Evolutionary conservation across 2,329 filamentous ascomycete genomes (phyloP).

Genomic region (Colletotrichum echinochloae): DNA sequence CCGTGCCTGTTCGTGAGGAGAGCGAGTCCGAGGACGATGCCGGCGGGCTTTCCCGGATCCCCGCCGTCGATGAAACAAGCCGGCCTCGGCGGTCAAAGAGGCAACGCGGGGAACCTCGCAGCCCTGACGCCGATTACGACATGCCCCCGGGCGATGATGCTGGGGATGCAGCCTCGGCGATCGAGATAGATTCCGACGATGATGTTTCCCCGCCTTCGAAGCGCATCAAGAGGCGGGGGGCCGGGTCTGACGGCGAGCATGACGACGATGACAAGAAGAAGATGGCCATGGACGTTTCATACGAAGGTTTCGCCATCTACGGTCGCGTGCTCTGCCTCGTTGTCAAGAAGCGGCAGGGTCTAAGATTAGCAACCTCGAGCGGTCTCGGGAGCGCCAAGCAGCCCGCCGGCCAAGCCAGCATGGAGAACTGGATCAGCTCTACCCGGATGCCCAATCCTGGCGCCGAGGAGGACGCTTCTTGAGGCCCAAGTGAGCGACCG

Average conservation of each 20-base stretch:
- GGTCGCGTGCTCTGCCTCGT: conserved; percentile 92
- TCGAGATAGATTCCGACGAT: conserved; percentile 54
- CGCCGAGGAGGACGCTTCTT: conserved; percentile 46
- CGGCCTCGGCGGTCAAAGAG: conserved; percentile 42
- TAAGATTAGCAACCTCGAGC: conserved; percentile 47
- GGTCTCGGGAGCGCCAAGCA: conserved; percentile 55
- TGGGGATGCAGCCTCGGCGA: conserved; percentile 48
- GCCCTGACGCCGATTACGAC: conserved; percentile 48
- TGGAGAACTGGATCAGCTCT: conserved; percentile 87
- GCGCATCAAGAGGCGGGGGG: conserved; percentile 56
- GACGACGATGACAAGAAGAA: conserved; percentile 87
- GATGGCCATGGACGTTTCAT: conserved; percentile 83
- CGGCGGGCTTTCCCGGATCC: conserved; percentile 67
- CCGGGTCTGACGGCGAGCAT: conserved; percentile 46
- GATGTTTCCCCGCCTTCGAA: conserved; percentile 58
- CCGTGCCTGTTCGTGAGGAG: conserved; percentile 64
- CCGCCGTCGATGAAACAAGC: conserved; percentile 51
- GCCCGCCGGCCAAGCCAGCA: conserved; percentile 72
- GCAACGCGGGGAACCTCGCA: conserved; percentile 47
- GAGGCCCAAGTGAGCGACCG: conserved; percentile 1
- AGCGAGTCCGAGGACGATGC: conserved; percentile 70
- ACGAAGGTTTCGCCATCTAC: conserved; percentile 97
- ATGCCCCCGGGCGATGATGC: conserved; percentile 47
- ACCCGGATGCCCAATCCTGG: conserved; percentile 72
- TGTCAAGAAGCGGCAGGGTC: conserved; percentile 78